These are phyloP conservation scores for Thermochaetoides dissita DNA, from an alignment of 2,329 filamentous ascomycete genomes.

Conservation along the genomic window DNA sequence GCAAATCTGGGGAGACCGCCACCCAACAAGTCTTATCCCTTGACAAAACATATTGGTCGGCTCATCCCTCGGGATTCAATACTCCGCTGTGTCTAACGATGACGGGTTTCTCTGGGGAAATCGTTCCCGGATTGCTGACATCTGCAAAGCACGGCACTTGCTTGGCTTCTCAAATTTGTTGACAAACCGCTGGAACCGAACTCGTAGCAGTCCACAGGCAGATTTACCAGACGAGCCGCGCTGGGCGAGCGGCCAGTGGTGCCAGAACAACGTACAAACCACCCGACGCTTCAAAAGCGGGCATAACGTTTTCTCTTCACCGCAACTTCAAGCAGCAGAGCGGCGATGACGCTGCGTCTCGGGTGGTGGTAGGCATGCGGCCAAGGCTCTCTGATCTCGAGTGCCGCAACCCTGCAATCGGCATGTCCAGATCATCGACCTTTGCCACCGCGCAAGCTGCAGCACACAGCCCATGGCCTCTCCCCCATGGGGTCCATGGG, in stretches of 20 bases:
- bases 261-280: constrained; percentile 1
- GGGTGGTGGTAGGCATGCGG: constrained; percentile 4
- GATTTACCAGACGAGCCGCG: neutral
- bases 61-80: neutral
- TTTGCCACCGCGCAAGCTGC: neutral
- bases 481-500: no score
- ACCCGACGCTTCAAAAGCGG: constrained; percentile 1
- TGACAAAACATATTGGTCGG: neutral
- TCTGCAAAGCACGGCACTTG: no score
- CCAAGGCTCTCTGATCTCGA: neutral
- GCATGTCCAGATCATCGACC: constrained; percentile 2
- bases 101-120: no score
- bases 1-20: constrained; percentile 4
- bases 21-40: neutral
- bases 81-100: neutral
- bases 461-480: no score
- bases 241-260: constrained; percentile 1
- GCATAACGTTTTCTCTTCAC: constrained; percentile 7
- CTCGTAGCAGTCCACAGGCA: neutral
- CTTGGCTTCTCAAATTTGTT: no score
- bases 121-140: no score
- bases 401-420: constrained; percentile 7
- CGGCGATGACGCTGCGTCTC: constrained; percentile 1
- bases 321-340: constrained; percentile 12
- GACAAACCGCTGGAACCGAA: no score